Evolutionary conservation across 2,329 filamentous ascomycete species (phyloP).

Genomic region (Colletotrichum paranaense): DNA sequence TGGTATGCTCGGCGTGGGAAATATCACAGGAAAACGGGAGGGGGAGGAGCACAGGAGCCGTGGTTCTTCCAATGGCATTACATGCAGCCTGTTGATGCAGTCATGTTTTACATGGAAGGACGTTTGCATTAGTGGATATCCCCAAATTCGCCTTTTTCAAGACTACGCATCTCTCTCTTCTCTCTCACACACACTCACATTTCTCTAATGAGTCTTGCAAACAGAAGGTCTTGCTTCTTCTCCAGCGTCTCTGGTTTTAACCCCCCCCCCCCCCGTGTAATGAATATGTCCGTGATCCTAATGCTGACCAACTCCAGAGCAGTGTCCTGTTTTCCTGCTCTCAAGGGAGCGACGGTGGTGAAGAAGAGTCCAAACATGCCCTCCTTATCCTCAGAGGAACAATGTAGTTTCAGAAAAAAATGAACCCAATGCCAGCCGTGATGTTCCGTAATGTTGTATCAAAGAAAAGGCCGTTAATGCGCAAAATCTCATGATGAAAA

Average conservation of each 20-base stretch:
- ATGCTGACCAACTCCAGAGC: background rate
- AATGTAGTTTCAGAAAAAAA: too few relatives aligned
- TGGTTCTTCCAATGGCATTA: background rate
- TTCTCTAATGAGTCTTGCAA: too few relatives aligned
- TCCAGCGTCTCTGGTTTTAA: background rate
- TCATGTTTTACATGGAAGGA: background rate
- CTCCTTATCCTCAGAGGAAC: too few relatives aligned
- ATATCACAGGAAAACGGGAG: background rate
- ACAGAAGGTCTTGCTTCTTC: background rate
- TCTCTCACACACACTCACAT: background rate
- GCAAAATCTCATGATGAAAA: background rate
- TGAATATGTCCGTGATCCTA: background rate
- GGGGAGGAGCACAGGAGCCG: background rate
- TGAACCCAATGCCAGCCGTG: too few relatives aligned
- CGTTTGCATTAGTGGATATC: constrained; percentile 29
- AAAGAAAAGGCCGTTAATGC: background rate
- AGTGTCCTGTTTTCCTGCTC: background rate
- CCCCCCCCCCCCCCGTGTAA: too few relatives aligned
- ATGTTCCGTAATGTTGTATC: too few relatives aligned
- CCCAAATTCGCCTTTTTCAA: constrained; percentile 15
- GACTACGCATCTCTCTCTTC: background rate
- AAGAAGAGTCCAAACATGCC: too few relatives aligned
- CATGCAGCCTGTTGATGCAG: background rate
- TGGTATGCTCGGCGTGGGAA: background rate
- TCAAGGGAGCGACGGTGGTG: background rate